Evolutionary conservation across 2,329 filamentous ascomycete species (phyloP), one percentile per base, ranked within the genome.

Genomic region (Penicillium sp.): DNA sequence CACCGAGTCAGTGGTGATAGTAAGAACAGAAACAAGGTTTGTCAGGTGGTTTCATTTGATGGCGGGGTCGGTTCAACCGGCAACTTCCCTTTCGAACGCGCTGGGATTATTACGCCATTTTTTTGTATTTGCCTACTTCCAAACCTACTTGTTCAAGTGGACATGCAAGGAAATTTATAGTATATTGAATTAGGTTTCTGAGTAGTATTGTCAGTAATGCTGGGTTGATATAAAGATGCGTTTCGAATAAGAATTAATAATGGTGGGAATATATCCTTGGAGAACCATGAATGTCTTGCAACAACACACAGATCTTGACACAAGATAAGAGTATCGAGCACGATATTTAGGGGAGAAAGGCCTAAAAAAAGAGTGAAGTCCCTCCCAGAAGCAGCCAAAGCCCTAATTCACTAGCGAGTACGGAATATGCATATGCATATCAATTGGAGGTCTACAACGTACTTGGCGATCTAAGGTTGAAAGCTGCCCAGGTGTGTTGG

Each of bases 11-110:
- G 36, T 45, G 44, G n/a, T 48, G 17, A 27, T 36, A 27, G 31
- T 21, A 13, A 55, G 33, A 33, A 35, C 21, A 48, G 50, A 49
- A 35, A 21, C 21, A 48, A 45, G 10, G 43, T 42, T 57, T 43
- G 35, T 53, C 42, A 36, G 49, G 35, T 55, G 53, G 54, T 63
- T 43, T 36, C 33, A 48, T 27, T 38, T 36, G 39, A 48, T 44
- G 56, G 59, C 53, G 59, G 63, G 53, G 43, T 53, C 55, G 57
- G 55, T 60, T 57, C 49, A 47, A 56, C 50, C 49, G 59, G 53
- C 41, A 55, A 57, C 42, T 29, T 51, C 23, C 23, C 31, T 52
- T 50, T 41, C 17, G 6, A 48, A 53, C 19, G 8, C 17, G 17
- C 19, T 43, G 31, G 9, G 31, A 38, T 31, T 17, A 55, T 43